Percentiles rank a stretch among this genome's conserved stretches.
phyloP scores from a whole-genome alignment of 2,329 filamentous ascomycete species.

The Paecilomyces sp. region DNA sequence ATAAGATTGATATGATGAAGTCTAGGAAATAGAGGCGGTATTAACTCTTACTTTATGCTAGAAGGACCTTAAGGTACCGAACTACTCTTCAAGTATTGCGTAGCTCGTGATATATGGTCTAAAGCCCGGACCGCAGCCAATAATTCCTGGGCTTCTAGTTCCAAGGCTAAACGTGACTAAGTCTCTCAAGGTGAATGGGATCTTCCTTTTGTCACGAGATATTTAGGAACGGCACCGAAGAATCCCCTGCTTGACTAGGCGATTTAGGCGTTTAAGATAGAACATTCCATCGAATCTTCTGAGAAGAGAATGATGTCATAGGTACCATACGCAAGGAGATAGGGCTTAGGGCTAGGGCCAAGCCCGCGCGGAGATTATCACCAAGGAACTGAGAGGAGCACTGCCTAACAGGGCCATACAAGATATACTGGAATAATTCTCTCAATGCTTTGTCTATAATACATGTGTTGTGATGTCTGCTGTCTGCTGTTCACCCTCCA shows the following conservation, averaged over 20 bases:
- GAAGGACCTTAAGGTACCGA: neutral
- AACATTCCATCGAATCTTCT: neutral
- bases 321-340: neutral
- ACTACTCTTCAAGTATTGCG: neutral
- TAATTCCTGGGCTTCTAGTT: neutral
- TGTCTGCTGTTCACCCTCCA: too few species aligned
- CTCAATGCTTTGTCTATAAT: too few species aligned
- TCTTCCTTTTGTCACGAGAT: neutral
- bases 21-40: neutral
- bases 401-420: too few species aligned
- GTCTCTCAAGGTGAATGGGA: neutral
- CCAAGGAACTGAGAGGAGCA: too few species aligned
- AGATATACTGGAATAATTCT: too few species aligned
- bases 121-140: neutral
- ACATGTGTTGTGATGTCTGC: neutral
- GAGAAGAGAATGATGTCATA: conserved; percentile 1
- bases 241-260: neutral
- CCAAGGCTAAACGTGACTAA: neutral
- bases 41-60: neutral
- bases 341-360: conserved; percentile 1
- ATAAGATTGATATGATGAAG: neutral
- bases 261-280: neutral
- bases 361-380: neutral
- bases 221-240: neutral
- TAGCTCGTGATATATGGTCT: neutral